Evolutionary conservation across 768 basidiomycete species (phyloP).

Genomic region (Mycena olivaceomarginata): DNA sequence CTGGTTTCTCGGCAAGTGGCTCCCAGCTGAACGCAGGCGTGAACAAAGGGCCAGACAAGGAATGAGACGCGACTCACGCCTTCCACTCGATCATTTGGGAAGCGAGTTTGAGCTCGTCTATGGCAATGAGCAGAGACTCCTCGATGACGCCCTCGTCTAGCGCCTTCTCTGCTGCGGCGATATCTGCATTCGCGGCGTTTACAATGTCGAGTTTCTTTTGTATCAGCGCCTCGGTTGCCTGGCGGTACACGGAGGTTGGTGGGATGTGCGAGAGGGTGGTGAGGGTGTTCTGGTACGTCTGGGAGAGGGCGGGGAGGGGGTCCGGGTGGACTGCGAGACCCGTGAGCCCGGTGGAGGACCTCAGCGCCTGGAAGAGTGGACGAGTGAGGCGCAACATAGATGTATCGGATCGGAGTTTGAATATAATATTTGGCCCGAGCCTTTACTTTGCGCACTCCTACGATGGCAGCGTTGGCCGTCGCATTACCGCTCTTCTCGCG

Average conservation of each 20-base stretch:
- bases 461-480: constrained; percentile 60
- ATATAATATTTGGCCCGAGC: constrained; percentile 47
- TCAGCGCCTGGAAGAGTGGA: constrained; percentile 80
- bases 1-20: constrained; percentile 87
- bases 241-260: constrained; percentile 90
- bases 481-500: constrained; percentile 41
- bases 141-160: constrained; percentile 93
- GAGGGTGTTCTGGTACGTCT: constrained; percentile 89
- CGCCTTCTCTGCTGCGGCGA: constrained; percentile 81
- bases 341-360: constrained; percentile 89
- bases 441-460: constrained; percentile 27
- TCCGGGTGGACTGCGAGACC: constrained; percentile 91
- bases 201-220: constrained; percentile 86
- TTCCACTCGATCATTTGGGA: constrained; percentile 96
- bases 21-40: constrained; percentile 82
- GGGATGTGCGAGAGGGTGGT: constrained; percentile 82
- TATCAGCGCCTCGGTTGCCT: constrained; percentile 91
- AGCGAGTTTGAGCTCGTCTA: constrained; percentile 86
- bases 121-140: constrained; percentile 87
- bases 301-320: constrained; percentile 86
- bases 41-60: constrained; percentile 22
- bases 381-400: constrained; percentile 88
- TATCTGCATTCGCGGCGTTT: constrained; percentile 79
- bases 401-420: constrained; percentile 61
- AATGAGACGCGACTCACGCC: constrained; percentile 77